phyloP scores from a whole-genome alignment of 1,284 basidiomycete species.

The Leccinum subspadiceum region DNA sequence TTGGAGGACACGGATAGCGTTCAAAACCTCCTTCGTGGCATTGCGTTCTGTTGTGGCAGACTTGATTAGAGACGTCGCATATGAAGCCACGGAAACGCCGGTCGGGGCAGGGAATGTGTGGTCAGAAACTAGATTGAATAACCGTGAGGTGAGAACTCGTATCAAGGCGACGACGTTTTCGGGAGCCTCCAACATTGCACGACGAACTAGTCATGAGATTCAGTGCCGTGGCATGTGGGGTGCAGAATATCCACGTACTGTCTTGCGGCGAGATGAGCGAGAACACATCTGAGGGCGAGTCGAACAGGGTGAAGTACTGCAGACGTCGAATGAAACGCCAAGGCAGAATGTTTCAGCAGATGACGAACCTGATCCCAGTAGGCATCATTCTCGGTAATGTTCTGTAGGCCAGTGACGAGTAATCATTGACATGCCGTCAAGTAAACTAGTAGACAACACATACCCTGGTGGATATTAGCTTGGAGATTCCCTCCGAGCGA shows the following conservation, averaged over 20 bases:
- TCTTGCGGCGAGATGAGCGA: constrained; percentile 84
- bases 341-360: not conserved
- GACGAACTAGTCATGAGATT: constrained; percentile 55
- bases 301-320: constrained; percentile 82
- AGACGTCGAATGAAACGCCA: constrained; percentile 17
- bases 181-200: constrained; percentile 77
- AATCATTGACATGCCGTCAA: constrained; percentile 8
- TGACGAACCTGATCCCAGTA: constrained; percentile 82
- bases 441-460: constrained; percentile 1
- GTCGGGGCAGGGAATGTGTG: constrained; percentile 74
- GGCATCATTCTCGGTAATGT: constrained; percentile 67
- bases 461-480: constrained; percentile 69
- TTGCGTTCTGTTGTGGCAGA: constrained; percentile 55
- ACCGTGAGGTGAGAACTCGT: constrained; percentile 66
- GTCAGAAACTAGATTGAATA: constrained; percentile 81
- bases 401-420: constrained; percentile 39
- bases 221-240: not conserved
- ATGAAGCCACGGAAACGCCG: constrained; percentile 54
- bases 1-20: constrained; percentile 83
- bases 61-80: constrained; percentile 69
- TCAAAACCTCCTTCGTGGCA: constrained; percentile 80
- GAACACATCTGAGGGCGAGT: constrained; percentile 85
- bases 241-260: constrained; percentile 60
- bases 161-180: constrained; percentile 85
- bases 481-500: constrained; percentile 74